These are phyloP conservation scores for Penicillium desertorum DNA, from an alignment of 495 filamentous ascomycete species.

Conservation along the genomic window DNA sequence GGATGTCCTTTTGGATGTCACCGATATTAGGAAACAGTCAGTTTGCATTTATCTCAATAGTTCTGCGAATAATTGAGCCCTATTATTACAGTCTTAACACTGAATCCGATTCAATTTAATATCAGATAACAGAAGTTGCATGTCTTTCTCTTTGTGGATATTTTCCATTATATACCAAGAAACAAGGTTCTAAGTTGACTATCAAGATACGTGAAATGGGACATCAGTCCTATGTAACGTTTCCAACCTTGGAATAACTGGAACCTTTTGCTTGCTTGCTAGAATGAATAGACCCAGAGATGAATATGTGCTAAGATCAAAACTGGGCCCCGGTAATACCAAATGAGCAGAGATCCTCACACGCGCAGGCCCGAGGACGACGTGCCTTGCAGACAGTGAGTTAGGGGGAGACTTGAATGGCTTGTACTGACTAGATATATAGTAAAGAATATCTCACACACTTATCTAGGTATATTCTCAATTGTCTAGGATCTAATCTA, in stretches of 20 bases:
- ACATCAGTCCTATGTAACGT: constrained; percentile 2
- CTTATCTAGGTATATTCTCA: background rate
- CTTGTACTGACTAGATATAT: background rate
- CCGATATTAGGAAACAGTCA: constrained; percentile 10
- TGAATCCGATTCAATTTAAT: constrained; percentile 5
- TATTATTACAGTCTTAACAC: background rate
- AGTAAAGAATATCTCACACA: background rate
- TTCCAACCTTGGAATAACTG: constrained; percentile 8
- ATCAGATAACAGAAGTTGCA: constrained; percentile 1
- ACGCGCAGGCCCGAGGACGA: constrained; percentile 1
- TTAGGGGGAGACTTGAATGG: background rate
- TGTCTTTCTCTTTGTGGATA: background rate
- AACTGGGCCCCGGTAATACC: constrained; percentile 8
- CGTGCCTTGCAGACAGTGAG: constrained; percentile 5
- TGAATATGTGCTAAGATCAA: constrained; percentile 7
- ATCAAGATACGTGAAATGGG: constrained; percentile 3
- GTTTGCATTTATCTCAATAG: constrained; percentile 7
- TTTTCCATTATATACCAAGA: constrained; percentile 1
- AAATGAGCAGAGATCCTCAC: constrained; percentile 6
- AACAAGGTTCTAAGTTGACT: constrained; percentile 3
- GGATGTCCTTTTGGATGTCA: constrained; percentile 19
- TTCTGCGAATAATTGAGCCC: constrained; percentile 1
- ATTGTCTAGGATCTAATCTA: background rate
- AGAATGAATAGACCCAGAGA: constrained; percentile 1
- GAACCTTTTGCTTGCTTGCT: constrained; percentile 1